These are phyloP conservation scores for Geoglossum glabrum DNA, from an alignment of 495 filamentous ascomycete species.

Conservation along the genomic window DNA sequence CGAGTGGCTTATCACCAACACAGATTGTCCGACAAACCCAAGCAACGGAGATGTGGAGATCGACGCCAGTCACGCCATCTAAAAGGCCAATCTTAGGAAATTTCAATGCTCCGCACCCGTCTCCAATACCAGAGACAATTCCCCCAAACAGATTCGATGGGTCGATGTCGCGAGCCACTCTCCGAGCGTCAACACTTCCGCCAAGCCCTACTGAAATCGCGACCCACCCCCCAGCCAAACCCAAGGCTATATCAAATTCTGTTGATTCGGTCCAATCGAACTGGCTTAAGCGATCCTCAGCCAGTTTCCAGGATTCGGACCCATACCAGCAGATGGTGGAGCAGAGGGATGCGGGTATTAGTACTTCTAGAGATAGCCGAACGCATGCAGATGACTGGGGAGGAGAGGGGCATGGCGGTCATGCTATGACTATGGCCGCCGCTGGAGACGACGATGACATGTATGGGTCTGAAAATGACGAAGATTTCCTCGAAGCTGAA, in stretches of 20 bases:
- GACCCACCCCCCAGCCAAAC: neutral
- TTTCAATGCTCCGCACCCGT: neutral
- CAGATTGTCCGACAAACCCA: slow-evolving; percentile 1
- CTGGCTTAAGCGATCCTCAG: neutral
- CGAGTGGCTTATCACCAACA: neutral
- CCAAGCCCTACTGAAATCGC: neutral
- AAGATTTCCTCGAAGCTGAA: neutral
- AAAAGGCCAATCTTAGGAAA: neutral
- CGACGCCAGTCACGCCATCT: neutral
- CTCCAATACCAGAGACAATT: neutral
- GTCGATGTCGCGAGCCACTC: neutral
- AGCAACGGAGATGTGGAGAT: neutral
- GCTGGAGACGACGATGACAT: neutral
- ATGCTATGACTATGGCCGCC: neutral
- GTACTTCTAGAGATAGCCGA: neutral
- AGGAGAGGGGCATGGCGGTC: neutral
- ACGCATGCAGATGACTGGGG: neutral
- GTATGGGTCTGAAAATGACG: neutral
- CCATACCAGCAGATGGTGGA: neutral
- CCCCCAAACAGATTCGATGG: too few relatives aligned
- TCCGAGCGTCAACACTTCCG: neutral
- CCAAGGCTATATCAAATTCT: neutral
- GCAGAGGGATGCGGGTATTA: neutral
- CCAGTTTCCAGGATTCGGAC: neutral
- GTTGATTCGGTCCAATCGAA: neutral